A percentile compares a stretch with the other conserved stretches of the same genome.
Evolutionary conservation across 371 early-diverging fungal species (phyloP).

Genomic region (Mortierella sp.): DNA sequence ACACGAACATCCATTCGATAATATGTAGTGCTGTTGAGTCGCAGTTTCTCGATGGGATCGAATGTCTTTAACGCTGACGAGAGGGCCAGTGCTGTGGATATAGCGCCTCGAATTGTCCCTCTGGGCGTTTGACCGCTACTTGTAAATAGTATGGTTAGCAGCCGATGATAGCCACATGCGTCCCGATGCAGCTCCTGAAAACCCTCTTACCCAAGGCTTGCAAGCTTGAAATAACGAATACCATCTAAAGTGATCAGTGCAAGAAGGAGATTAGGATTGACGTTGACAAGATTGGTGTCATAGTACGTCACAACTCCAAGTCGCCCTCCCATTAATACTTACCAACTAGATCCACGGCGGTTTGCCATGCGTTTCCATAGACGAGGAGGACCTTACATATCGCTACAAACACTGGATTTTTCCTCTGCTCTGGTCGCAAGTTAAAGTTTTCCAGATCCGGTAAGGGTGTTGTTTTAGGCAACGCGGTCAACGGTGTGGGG

Average conservation of each 20-base stretch:
- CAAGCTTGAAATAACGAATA: constrained; percentile 46
- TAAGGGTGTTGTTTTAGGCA: constrained; percentile 27
- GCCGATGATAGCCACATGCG: constrained; percentile 1
- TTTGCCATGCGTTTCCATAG: constrained; percentile 54
- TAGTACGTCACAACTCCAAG: no score
- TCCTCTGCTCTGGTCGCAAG: constrained; percentile 36
- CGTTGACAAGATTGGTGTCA: no score
- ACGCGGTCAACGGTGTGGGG: constrained; percentile 28
- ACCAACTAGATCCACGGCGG: constrained; percentile 51
- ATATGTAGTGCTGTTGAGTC: constrained; percentile 44
- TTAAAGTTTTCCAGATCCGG: constrained; percentile 47
- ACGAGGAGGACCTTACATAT: constrained; percentile 45
- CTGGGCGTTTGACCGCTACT: constrained; percentile 55
- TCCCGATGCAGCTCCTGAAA: no score
- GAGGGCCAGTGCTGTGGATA: constrained; percentile 52
- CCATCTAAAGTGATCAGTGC: constrained; percentile 27
- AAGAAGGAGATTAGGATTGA: neutral
- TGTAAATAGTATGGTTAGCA: no score
- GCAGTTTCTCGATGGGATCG: constrained; percentile 53
- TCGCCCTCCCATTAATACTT: neutral
- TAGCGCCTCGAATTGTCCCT: constrained; percentile 55
- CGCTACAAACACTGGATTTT: constrained; percentile 46
- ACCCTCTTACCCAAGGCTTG: constrained; percentile 45
- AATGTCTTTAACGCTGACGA: constrained; percentile 28
- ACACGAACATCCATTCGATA: constrained; percentile 47